Base-by-base conservation (phyloP, 2,329 filamentous ascomycete genomes). In the Colletotrichum paranaense region DNA sequence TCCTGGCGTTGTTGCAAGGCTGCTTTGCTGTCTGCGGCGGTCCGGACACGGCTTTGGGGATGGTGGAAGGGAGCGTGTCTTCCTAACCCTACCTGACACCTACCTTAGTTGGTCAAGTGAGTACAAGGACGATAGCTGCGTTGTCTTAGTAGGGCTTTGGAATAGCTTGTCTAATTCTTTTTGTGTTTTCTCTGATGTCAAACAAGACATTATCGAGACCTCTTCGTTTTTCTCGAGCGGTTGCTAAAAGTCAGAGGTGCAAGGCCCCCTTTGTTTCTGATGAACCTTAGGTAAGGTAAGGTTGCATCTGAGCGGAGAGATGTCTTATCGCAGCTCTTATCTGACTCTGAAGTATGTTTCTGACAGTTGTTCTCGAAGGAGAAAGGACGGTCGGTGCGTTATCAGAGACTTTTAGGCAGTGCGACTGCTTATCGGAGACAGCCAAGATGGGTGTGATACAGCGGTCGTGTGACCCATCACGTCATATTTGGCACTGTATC, bases 211-310 rank as follows among this genome's bases (percentile, higher is more conserved):
- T 4, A 11, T n/a, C 42, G 4, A 49, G 3, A 49, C 3, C 42
- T 32, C 32, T n/a, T 19, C 42, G 5, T 52, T 11, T 6, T 3
- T 30, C 19, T 16, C 26, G 42, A 22, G 24, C 9, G 2, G 59
- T 60, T 64, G 70, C 46, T n/a, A 49, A 69, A 73, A 73, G 53
- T 30, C 66, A 56, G 66, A 73, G 70, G 70, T 73, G 66, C 66
- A 56, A 69, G 59, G 59, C 46, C 53, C 52, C 57, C 42, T 49
- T 42, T 55, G 53, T 26, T 28, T n/a, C 42, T 42, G 46, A 38
- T 38, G 19, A 35, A 35, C 32, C 32, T 35, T 35, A 12, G 32
- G 32, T 35, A 35, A 35, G 11, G 32, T 2, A 35, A 35, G 11
- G 32, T 60, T 12, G 35, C 3, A 22, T 3, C 22, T 19, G 16